Percentiles rank a stretch among this genome's conserved stretches.
Evolutionary conservation across 1,284 basidiomycete species (phyloP).

Genomic region (Exobasidium rhododendri): DNA sequence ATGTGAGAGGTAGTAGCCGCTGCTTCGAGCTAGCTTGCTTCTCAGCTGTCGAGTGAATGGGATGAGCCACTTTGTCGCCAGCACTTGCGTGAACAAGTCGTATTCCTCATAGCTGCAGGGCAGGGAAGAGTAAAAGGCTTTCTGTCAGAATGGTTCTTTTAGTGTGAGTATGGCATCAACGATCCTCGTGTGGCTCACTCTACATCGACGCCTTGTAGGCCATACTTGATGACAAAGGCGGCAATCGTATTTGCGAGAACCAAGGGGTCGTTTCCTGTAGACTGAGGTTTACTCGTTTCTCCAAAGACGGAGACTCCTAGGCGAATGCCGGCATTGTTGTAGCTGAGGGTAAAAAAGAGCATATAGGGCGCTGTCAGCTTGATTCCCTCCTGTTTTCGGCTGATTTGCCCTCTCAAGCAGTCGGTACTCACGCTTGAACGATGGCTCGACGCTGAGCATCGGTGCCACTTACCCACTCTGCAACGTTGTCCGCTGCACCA

Average conservation of each 20-base stretch:
- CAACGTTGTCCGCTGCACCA: slow-evolving; percentile 53
- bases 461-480: slow-evolving; percentile 48
- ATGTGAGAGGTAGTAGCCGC: not conserved
- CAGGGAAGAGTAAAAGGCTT: too few relatives aligned
- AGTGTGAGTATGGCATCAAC: not conserved
- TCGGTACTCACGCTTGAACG: slow-evolving; percentile 48
- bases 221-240: slow-evolving; percentile 58
- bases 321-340: slow-evolving; percentile 58
- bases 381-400: too few relatives aligned
- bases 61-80: slow-evolving; percentile 37
- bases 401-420: too few relatives aligned
- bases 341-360: too few relatives aligned
- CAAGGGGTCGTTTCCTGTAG: not conserved
- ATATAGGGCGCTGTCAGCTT: too few relatives aligned
- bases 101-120: slow-evolving; percentile 62
- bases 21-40: not conserved
- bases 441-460: slow-evolving; percentile 41
- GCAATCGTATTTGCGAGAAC: slow-evolving; percentile 34
- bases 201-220: slow-evolving; percentile 63
- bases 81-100: slow-evolving; percentile 38
- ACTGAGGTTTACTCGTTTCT: slow-evolving; percentile 61
- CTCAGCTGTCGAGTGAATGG: not conserved
- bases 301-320: slow-evolving; percentile 55
- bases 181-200: slow-evolving; percentile 45
- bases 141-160: too few relatives aligned